phyloP scores from a whole-genome alignment of 208 protist species.

The Trypanosoma avium region DNA sequence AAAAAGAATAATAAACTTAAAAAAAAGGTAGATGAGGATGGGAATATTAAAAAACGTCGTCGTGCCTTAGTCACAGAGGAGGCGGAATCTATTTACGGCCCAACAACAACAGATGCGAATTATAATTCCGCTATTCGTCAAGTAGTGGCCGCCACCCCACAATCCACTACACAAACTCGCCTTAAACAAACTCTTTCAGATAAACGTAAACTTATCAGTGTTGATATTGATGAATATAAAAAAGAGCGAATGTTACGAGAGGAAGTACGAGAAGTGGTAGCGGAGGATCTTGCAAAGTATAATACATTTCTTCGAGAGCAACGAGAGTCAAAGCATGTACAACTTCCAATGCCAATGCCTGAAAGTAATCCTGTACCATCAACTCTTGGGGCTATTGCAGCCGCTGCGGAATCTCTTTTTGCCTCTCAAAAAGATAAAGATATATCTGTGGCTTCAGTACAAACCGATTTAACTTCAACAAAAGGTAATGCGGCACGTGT shows the following conservation, averaged over 20 bases:
- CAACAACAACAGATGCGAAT: conserved; percentile 31
- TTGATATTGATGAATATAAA: conserved; percentile 70
- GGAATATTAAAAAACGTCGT: conserved; percentile 38
- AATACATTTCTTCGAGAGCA: conserved; percentile 69
- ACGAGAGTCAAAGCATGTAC: conserved; percentile 65
- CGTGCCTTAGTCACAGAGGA: conserved; percentile 29
- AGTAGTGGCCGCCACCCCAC: conserved; percentile 35
- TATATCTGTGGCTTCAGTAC: conserved; percentile 4
- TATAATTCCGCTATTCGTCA: conserved; percentile 48
- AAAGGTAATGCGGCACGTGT: conserved; percentile 15
- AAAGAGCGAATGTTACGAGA: conserved; percentile 60
- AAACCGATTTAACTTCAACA: conserved; percentile 5
- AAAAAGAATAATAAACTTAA: conserved; percentile 48
- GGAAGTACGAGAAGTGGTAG: conserved; percentile 66
- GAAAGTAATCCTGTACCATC: conserved; percentile 70
- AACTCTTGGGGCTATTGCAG: conserved; percentile 74
- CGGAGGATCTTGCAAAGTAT: conserved; percentile 78
- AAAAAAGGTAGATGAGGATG: conserved; percentile 46
- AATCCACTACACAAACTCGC: conserved; percentile 22
- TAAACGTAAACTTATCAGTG: conserved; percentile 69
- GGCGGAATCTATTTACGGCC: conserved; percentile 65
- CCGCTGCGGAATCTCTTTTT: conserved; percentile 34
- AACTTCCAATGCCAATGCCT: conserved; percentile 73
- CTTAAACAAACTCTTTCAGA: conserved; percentile 55
- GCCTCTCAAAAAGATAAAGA: neutral